Percentiles rank a stretch among this genome's conserved stretches.
phyloP scores from a whole-genome alignment of 2,329 filamentous ascomycete species.

The Tolypocladium ovalisporum region DNA sequence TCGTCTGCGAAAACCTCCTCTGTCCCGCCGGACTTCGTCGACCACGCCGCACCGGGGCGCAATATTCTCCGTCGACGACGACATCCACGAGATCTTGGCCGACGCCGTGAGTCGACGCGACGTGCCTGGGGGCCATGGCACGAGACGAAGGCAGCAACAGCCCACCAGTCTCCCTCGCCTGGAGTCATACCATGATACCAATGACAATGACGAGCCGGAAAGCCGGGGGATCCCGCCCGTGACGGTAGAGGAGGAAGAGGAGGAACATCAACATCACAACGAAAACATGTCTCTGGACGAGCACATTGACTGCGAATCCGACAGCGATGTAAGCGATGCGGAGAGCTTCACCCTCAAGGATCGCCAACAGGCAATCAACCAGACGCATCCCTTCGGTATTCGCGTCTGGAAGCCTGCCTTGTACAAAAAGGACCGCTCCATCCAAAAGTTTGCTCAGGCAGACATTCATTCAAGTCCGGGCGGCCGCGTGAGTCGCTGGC shows the following conservation, averaged over 20 bases:
- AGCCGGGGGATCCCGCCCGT: slow-evolving; percentile 5
- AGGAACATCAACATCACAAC: slow-evolving; percentile 13
- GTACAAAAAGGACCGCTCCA: slow-evolving; percentile 95
- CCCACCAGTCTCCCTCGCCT: slow-evolving; percentile 27
- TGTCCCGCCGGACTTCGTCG: slow-evolving; percentile 65
- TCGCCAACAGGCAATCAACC: slow-evolving; percentile 93
- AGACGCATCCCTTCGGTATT: slow-evolving; percentile 97
- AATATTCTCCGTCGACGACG: slow-evolving; percentile 87
- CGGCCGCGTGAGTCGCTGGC: slow-evolving; percentile 70
- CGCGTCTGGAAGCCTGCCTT: slow-evolving; percentile 97
- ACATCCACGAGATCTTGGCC: slow-evolving; percentile 65
- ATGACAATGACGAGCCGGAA: slow-evolving; percentile 13
- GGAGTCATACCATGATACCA: slow-evolving; percentile 21
- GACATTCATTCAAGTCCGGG: slow-evolving; percentile 95
- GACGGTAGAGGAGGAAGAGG: slow-evolving; percentile 8
- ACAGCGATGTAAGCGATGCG: slow-evolving; percentile 71
- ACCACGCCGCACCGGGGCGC: slow-evolving; percentile 71
- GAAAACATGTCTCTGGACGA: slow-evolving; percentile 35
- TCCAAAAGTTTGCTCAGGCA: slow-evolving; percentile 89
- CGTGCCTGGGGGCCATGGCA: slow-evolving; percentile 15
- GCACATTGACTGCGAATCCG: slow-evolving; percentile 50
- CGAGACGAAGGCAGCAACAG: slow-evolving; percentile 22
- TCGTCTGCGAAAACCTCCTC: slow-evolving; percentile 59
- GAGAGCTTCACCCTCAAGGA: slow-evolving; percentile 98
- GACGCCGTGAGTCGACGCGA: slow-evolving; percentile 43